A percentile compares a stretch with the other conserved stretches of the same genome.
Conservation (phyloP, 306 rosid species). For the Psophocarpus tetragonolobus region DNA sequence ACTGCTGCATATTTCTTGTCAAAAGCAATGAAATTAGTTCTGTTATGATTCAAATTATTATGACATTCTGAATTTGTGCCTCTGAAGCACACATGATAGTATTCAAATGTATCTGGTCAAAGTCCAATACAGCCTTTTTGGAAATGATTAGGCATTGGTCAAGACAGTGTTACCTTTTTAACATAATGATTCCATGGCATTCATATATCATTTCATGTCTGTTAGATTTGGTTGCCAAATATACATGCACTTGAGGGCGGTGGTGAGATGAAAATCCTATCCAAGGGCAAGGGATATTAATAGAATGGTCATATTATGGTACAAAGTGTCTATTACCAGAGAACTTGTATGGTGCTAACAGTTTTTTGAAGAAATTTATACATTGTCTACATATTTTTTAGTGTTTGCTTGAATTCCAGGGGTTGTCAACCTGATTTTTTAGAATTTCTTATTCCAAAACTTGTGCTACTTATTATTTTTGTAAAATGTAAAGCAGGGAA, state of each 20-base stretch:
- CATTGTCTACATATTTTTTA: neutral
- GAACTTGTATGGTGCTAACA: neutral
- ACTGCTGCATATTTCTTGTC: constrained; percentile 22
- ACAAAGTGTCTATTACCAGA: neutral
- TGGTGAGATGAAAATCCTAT: neutral
- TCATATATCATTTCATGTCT: constrained; percentile 5
- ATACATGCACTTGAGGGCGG: neutral
- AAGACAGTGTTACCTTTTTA: neutral
- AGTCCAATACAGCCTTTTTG: neutral
- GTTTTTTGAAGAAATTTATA: constrained; percentile 4
- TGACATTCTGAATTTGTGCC: constrained; percentile 16
- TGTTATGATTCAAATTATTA: constrained; percentile 18
- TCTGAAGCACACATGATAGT: neutral
- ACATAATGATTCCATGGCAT: neutral
- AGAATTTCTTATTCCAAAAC: constrained; percentile 18
- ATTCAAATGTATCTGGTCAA: constrained; percentile 15
- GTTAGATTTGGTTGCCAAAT: constrained; percentile 20
- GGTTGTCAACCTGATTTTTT: neutral
- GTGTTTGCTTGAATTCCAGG: neutral
- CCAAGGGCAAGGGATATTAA: neutral
- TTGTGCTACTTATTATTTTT: constrained; percentile 13
- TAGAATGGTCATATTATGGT: neutral
- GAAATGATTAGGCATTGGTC: constrained; percentile 17
- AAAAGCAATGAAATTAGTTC: constrained; percentile 2
- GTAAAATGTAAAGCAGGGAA: constrained; percentile 66